phyloP scores from a whole-genome alignment of 1,284 basidiomycete species.

The Ceratobasidium sp. region DNA sequence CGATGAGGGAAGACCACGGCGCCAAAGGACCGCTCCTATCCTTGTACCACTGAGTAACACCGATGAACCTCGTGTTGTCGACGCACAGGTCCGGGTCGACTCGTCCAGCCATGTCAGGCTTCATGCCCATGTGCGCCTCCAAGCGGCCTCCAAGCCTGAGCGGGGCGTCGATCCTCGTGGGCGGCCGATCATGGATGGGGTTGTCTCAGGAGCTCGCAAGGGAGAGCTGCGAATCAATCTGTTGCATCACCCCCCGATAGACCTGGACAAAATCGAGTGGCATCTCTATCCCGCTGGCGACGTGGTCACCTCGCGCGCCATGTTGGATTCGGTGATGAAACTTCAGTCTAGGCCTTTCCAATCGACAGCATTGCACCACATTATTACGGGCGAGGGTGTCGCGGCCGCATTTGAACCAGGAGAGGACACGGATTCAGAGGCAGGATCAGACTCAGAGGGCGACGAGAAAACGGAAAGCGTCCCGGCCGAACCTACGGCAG shows the following conservation, averaged over 20 bases:
- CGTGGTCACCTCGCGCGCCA: constrained; percentile 64
- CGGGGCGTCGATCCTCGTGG: constrained; percentile 54
- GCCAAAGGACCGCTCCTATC: constrained; percentile 52
- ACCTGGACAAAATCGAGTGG: constrained; percentile 65
- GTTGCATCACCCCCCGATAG: constrained; percentile 63
- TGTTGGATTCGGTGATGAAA: constrained; percentile 64
- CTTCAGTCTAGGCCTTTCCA: constrained; percentile 54
- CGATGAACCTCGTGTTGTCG: constrained; percentile 51
- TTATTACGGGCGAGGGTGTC: constrained; percentile 51
- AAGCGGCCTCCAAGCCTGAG: constrained; percentile 61
- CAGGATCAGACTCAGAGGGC: constrained; percentile 35
- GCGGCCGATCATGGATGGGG: constrained; percentile 59
- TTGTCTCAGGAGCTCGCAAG: constrained; percentile 58
- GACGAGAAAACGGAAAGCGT: constrained; percentile 36
- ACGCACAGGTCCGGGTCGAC: constrained; percentile 63
- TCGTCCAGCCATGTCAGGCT: constrained; percentile 56
- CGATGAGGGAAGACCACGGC: constrained; percentile 58
- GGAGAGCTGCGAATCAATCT: constrained; percentile 63
- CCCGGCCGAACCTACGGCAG: neutral
- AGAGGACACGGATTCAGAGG: neutral
- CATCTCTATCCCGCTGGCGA: constrained; percentile 66
- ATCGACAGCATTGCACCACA: constrained; percentile 59
- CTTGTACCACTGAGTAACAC: constrained; percentile 36
- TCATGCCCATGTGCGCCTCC: constrained; percentile 67
- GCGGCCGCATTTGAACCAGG: neutral